Evolutionary conservation across 805 yeast species (phyloP), one percentile per base, ranked within the genome.

Genomic region (Pichia cabralensis): DNA sequence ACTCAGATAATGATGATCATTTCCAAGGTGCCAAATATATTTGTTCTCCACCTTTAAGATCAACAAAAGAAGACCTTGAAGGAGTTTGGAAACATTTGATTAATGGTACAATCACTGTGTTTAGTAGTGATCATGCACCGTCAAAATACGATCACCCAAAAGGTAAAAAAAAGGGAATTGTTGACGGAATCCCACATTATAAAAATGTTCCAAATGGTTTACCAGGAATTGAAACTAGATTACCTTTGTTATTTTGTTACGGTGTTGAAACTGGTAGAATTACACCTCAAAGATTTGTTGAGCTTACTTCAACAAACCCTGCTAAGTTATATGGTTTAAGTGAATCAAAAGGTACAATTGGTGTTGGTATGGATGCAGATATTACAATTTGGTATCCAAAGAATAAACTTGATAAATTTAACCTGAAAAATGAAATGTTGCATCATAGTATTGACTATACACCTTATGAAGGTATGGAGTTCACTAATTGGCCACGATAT

Each of bases 41-140:
- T 13, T 66, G 71, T 42, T 66, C 72, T 2, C 72, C 72, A 2
- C 72, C 72, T 6, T 42, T 65, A 26, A 55, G 72, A 42, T 58
- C 58, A 29, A 52, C 53, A 16, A 48, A 47, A 9, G 47, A 43
- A 20, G 67, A 65, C 30, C 41, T 63, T 21, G 59, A 59, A n/a
- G 67, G 61, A 11, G 63, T 65, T 17, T 66, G 71, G 71, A 57
- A 47, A 32, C 60, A 56, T 9, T 55, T 67, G 30, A 54, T 56
- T 28, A 65, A 65, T 42, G 71, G 71, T 7, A 64, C 71, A 0
- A 62, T 66, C 24, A 63, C 70, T 0, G 56, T 64, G 7, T 56
- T 65, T 28, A 57, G 65, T 8, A 53, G 62, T 27, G 71, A 66
- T 40, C 72, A 66, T 45, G 64, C 67, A 9, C 67, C 71, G 10